Base-by-base conservation (phyloP, 2,329 filamentous ascomycete genomes). In the Pseudopyrenochaeta lycopersici region DNA sequence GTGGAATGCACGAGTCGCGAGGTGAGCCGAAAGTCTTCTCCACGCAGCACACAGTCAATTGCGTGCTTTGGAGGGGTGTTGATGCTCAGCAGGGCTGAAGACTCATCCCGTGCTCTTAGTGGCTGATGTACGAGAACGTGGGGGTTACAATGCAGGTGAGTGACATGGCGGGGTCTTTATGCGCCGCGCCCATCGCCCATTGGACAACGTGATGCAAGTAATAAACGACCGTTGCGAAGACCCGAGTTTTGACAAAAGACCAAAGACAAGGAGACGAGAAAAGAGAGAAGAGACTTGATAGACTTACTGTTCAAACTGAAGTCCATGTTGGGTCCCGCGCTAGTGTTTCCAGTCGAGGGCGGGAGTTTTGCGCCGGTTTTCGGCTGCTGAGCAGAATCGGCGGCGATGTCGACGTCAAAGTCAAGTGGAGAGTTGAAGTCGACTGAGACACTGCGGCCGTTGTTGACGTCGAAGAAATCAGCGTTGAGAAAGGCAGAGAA, bases 381-480 rank as follows among this genome's bases (percentile, higher is more conserved):
- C 31, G 46, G 14, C 30, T 58, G 52, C 36, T 56, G 59, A 31
- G 51, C 30, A 7, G 62, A 59, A 53, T 70, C 67, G 42, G 53
- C 52, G 35, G 67, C 67, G 27, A 70, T 54, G 45, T 70, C 66
- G 52, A 74, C 63, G 46, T 67, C 63, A 41, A 75, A 65, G 49
- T 68, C 66, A 17, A 66, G 54, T 11, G 68, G 47, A 43, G 66
- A 46, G 48, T 57, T 59, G 46, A 72, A 63, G 38, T 69, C 60
- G 41, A 71, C 54, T 46, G 63, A 61, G 53, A 54, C 48, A 52
- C 62, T 63, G 46, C 49, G 62, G 27, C 59, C 60, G 50, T 60
- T 65, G 71, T 94, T 90, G 68, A 94, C 92, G 68, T 85, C 80
- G 70, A 81, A 84, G 77, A 90, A 91, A 29, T 86, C 82, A 9